A percentile compares a stretch with the other conserved stretches of the same genome.
phyloP scores from a whole-genome alignment of 768 basidiomycete species.

The Scleroderma citrinum region DNA sequence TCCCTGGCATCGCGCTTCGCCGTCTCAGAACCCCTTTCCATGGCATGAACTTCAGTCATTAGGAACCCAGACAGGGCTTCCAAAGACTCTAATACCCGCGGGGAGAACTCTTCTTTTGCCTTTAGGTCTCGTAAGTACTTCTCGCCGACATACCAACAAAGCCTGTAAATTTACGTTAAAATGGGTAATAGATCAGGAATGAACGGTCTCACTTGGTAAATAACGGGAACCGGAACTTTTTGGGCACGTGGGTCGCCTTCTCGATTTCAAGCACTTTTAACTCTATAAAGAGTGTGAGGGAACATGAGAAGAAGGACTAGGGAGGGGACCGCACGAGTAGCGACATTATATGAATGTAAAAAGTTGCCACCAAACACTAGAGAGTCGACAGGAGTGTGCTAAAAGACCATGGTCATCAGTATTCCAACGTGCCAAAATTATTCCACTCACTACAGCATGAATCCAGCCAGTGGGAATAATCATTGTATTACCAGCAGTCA shows the following conservation, averaged over 20 bases:
- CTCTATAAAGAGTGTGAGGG: constrained; percentile 43
- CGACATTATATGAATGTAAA: constrained; percentile 85
- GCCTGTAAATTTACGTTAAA: constrained; percentile 35
- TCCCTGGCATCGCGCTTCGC: constrained; percentile 76
- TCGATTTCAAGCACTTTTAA: constrained; percentile 88
- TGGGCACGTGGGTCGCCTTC: constrained; percentile 86
- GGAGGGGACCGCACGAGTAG: constrained; percentile 57
- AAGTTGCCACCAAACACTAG: constrained; percentile 98
- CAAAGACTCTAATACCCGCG: constrained; percentile 67
- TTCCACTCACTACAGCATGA: constrained; percentile 78
- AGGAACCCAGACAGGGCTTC: constrained; percentile 71
- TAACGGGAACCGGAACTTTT: constrained; percentile 83
- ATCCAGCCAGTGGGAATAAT: constrained; percentile 98
- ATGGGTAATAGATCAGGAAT: constrained; percentile 9
- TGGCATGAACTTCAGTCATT: constrained; percentile 62
- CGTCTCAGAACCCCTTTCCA: constrained; percentile 67
- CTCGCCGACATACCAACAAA: constrained; percentile 90
- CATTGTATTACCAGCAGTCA: constrained; percentile 79
- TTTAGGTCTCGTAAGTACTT: constrained; percentile 72
- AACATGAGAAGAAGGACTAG: neutral
- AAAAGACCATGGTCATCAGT: constrained; percentile 7
- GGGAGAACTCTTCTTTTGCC: constrained; percentile 42
- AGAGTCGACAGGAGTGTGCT: constrained; percentile 90
- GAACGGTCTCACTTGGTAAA: constrained; percentile 56
- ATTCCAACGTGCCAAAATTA: neutral